Evolutionary conservation across 208 protist species (phyloP).

Genomic region (Leishmania gerbilli): DNA sequence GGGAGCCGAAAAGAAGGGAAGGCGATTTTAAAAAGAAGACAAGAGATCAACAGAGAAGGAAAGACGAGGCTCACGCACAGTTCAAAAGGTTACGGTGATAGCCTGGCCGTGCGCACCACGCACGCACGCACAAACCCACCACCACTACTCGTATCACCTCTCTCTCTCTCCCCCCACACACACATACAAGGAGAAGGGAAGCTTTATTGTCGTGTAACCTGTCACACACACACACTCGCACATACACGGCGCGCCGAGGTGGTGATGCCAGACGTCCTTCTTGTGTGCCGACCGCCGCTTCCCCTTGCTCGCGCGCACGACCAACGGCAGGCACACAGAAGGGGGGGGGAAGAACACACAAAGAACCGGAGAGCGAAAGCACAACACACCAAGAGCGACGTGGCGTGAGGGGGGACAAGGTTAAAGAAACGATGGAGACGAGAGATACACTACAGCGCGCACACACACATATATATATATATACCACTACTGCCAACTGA

Average conservation of each 20-base stretch:
- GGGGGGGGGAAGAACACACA: no score
- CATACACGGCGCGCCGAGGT: not conserved
- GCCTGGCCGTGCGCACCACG: not conserved
- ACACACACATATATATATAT: not conserved
- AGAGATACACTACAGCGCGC: not conserved
- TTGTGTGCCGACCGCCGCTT: not conserved
- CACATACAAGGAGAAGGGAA: not conserved
- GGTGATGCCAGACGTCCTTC: not conserved
- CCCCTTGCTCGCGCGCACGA: not conserved
- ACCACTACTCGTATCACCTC: not conserved
- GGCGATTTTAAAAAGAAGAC: no score
- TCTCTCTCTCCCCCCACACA: not conserved
- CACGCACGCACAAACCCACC: not conserved
- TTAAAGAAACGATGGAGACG: not conserved
- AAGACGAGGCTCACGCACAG: not conserved
- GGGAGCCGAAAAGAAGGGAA: no score
- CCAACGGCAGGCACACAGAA: not conserved
- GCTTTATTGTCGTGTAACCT: not conserved
- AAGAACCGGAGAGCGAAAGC: not conserved
- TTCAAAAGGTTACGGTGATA: not conserved
- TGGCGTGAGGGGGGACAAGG: not conserved
- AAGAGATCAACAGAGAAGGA: not conserved
- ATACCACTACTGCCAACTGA: not conserved
- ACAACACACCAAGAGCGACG: not conserved
- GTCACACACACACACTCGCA: not conserved